These are phyloP conservation scores for Fusarium anthophilum DNA, from an alignment of 2,329 filamentous ascomycete species.

Conservation along the genomic window DNA sequence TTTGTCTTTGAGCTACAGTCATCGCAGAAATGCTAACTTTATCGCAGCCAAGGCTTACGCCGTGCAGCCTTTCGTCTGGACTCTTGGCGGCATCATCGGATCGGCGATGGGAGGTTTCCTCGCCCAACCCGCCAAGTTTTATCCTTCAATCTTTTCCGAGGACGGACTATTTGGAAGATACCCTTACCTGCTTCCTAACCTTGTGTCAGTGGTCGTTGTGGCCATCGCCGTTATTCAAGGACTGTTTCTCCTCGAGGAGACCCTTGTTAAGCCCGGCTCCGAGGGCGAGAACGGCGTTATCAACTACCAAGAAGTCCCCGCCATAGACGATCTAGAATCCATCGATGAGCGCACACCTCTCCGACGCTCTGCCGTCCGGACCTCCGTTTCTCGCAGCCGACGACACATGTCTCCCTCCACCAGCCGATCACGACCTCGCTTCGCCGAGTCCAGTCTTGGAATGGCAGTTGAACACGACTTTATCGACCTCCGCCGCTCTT, in stretches of 20 bases:
- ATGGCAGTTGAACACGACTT: conserved; percentile 36
- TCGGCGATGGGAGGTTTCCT: conserved; percentile 84
- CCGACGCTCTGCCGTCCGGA: conserved; percentile 30
- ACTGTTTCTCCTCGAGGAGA: conserved; percentile 67
- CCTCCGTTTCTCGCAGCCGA: conserved; percentile 13
- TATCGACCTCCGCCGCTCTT: conserved; percentile 44
- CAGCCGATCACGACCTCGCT: conserved; percentile 31
- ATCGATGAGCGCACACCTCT: conserved; percentile 29
- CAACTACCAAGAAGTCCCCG: conserved; percentile 35
- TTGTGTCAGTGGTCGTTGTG: conserved; percentile 71
- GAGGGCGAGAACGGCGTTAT: neutral
- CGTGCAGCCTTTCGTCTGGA: conserved; percentile 90
- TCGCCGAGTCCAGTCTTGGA: conserved; percentile 35
- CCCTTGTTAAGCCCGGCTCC: conserved; percentile 37
- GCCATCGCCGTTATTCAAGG: conserved; percentile 71
- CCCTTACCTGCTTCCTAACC: conserved; percentile 61
- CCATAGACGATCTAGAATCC: conserved; percentile 35
- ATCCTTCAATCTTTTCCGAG: conserved; percentile 73
- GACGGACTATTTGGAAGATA: conserved; percentile 65
- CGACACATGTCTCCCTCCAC: conserved; percentile 27
- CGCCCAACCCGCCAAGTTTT: conserved; percentile 64
- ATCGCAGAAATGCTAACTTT: neutral
- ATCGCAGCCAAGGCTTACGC: conserved; percentile 71
- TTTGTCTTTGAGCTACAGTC: neutral
- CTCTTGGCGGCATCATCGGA: conserved; percentile 86